Conservation (phyloP, 306 rosid species). For the Geum urbanum region DNA sequence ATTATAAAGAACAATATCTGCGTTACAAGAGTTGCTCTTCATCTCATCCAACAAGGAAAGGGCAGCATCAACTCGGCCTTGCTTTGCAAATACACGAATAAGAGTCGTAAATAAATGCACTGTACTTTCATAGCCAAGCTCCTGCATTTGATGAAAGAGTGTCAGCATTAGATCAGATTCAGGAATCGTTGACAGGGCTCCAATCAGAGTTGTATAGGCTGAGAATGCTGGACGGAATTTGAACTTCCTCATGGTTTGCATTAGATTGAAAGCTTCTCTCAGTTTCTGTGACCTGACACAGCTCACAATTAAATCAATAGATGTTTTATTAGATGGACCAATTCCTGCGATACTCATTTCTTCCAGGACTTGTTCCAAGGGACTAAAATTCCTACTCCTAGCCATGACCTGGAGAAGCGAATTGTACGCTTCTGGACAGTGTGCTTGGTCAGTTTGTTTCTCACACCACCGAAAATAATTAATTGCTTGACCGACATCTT, state of each 20-base stretch:
- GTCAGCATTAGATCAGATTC: slow-evolving; percentile 60
- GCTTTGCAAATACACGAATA: slow-evolving; percentile 73
- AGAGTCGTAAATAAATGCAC: slow-evolving; percentile 85
- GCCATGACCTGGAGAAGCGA: slow-evolving; percentile 84
- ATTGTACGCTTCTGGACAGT: slow-evolving; percentile 61
- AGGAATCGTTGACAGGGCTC: slow-evolving; percentile 57
- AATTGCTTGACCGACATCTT: slow-evolving; percentile 53
- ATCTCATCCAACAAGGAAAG: slow-evolving; percentile 89
- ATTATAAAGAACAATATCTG: slow-evolving; percentile 81
- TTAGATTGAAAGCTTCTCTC: slow-evolving; percentile 57
- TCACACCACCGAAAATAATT: slow-evolving; percentile 80
- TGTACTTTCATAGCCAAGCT: slow-evolving; percentile 80
- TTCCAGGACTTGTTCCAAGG: slow-evolving; percentile 66
- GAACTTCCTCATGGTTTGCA: slow-evolving; percentile 85
- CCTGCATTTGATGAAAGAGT: slow-evolving; percentile 87
- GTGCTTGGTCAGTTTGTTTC: slow-evolving; percentile 54
- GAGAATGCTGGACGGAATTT: slow-evolving; percentile 91
- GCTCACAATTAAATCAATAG: slow-evolving; percentile 55
- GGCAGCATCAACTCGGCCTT: slow-evolving; percentile 74
- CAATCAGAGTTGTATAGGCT: slow-evolving; percentile 78
- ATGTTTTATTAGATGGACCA: slow-evolving; percentile 52
- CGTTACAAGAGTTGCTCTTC: slow-evolving; percentile 66
- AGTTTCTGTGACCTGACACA: slow-evolving; percentile 47
- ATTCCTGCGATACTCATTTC: slow-evolving; percentile 93
- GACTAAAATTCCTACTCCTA: slow-evolving; percentile 50